Evolutionary conservation across 2,329 filamentous ascomycete species (phyloP), one percentile per base, ranked within the genome.

Genomic region (Phialocephala subalpina): DNA sequence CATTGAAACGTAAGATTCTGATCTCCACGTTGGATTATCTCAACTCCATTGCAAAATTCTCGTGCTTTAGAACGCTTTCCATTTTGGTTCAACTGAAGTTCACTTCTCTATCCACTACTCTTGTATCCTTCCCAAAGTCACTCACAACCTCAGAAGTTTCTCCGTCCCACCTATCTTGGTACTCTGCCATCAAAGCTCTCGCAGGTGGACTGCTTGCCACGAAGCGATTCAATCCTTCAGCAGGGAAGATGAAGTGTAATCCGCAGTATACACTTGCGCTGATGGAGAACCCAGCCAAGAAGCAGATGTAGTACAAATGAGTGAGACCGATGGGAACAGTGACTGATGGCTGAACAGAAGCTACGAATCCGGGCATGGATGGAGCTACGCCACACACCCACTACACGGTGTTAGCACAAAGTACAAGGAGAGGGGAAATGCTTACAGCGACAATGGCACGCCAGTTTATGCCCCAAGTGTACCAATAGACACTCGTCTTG

Each of bases 291-390:
- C 45, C 45, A 25, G 20, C 12, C n/a, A 49, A 25, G n/a, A 49
- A 49, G 45, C 45, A 49, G n/a, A 49, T 49, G 20, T 49, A 49
- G n/a, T 49, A 49, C 9, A 49, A n/a, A 14, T 49, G 45, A 49
- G 45, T 49, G 18, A 49, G 20, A 7, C 77, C 79, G 6, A 76
- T 73, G 0, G 77, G 71, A 0, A 83, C 75, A 0, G 49, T 69
- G 6, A 80, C 72, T 2, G 73, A 73, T 0, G 68, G 49, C 57
- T 80, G 77, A 12, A 82, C 77, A 3, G 80, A 77, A 1, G 78
- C 77, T 7, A 82, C 72, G 64, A 83, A 82, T 14, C 81, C 81
- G 0, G 82, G 81, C 58, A 83, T 67, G 3, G 76, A 77, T 0
- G 81, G 81, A 0, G 72, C 75, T 3, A 80, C 77, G 4, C 80